Percentiles rank a stretch among this genome's conserved stretches.
phyloP scores from a whole-genome alignment of 2,329 filamentous ascomycete species.

The Ilyonectria mors-panacis region DNA sequence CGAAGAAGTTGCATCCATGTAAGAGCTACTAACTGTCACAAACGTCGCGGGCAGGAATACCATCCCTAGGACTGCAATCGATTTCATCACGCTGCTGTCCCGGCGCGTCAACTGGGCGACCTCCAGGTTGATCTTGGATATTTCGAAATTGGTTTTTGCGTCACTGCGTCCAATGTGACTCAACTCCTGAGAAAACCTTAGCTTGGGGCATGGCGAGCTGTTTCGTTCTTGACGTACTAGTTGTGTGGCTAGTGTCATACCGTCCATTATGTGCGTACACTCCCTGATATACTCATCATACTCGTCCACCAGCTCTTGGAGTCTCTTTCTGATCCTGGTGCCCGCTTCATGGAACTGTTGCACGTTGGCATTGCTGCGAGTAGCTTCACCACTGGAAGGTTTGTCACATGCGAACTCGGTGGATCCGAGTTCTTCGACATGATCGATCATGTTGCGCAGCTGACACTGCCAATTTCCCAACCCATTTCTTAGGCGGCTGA shows the following conservation, averaged over 20 bases:
- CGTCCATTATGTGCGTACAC: constrained; percentile 33
- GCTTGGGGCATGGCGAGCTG: no score
- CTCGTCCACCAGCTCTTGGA: constrained; percentile 34
- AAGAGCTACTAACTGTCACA: constrained; percentile 36
- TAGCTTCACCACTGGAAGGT: no score
- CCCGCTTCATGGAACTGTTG: constrained; percentile 1
- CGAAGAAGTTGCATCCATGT: not conserved
- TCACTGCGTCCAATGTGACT: constrained; percentile 26
- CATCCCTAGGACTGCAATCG: constrained; percentile 39
- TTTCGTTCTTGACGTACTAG: constrained; percentile 11
- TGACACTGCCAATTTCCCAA: constrained; percentile 40
- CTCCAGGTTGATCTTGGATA: constrained; percentile 25
- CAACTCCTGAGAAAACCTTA: constrained; percentile 6
- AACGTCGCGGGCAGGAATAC: constrained; percentile 49
- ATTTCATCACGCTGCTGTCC: constrained; percentile 38
- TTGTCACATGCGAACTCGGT: not conserved
- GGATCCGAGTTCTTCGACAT: constrained; percentile 28
- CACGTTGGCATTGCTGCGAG: not conserved
- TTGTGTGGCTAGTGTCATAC: constrained; percentile 36
- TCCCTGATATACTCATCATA: constrained; percentile 36
- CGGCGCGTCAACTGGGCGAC: constrained; percentile 30
- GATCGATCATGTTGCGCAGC: constrained; percentile 40
- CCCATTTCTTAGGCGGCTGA: constrained; percentile 35
- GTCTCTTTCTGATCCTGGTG: constrained; percentile 21
- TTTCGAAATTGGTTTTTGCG: constrained; percentile 23